These are phyloP conservation scores for Naganishia vaughanmartiniae DNA, from an alignment of 768 basidiomycete genomes.

Conservation along the genomic window DNA sequence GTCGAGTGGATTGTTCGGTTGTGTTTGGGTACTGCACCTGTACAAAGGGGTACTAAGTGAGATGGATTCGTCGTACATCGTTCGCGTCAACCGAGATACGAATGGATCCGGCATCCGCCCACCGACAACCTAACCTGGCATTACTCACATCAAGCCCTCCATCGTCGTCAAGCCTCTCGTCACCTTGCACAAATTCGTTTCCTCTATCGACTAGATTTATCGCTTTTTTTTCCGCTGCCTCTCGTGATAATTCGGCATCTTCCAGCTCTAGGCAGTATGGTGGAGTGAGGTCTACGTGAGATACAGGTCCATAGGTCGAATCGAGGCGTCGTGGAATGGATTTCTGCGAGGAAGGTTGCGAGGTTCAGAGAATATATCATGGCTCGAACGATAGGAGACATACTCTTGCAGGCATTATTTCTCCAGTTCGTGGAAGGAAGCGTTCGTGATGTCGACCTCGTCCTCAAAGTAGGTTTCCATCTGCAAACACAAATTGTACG, in stretches of 20 bases:
- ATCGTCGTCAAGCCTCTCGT: background rate
- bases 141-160: background rate
- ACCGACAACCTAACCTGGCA: too few relatives aligned
- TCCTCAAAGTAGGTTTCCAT: too few relatives aligned
- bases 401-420: background rate
- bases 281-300: background rate
- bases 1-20: too few relatives aligned
- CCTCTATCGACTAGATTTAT: background rate
- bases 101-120: too few relatives aligned
- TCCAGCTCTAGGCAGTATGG: background rate
- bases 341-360: background rate
- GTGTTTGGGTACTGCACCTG: too few relatives aligned
- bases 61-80: too few relatives aligned
- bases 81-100: too few relatives aligned
- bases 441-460: background rate
- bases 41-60: too few relatives aligned
- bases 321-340: slow-evolving; percentile 12
- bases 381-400: background rate
- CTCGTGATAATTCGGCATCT: background rate
- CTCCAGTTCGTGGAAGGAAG: background rate
- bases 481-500: too few relatives aligned
- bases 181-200: background rate
- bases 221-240: background rate
- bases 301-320: background rate
- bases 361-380: background rate